These are phyloP conservation scores for Exophiala sp. DNA, from an alignment of 2,329 filamentous ascomycete species.

Conservation along the genomic window DNA sequence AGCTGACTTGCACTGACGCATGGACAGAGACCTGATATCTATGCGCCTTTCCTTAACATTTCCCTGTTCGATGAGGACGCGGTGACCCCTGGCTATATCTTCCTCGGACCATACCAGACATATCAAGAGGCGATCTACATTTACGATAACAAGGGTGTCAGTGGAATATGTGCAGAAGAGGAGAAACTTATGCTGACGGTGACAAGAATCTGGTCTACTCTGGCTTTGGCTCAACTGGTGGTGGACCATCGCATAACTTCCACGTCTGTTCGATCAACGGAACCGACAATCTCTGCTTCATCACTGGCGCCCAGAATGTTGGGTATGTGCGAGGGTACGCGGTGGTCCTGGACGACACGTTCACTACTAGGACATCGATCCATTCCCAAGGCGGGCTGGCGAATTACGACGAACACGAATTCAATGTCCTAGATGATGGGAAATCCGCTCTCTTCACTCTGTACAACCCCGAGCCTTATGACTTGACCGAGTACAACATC, in stretches of 20 bases:
- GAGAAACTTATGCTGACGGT: slow-evolving; percentile 2
- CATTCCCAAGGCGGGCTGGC: slow-evolving; percentile 17
- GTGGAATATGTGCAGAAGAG: slow-evolving; percentile 5
- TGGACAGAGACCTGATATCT: slow-evolving; percentile 38
- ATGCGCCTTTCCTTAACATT: slow-evolving; percentile 35
- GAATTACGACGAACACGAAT: slow-evolving; percentile 47
- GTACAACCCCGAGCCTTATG: slow-evolving; percentile 30
- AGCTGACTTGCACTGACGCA: not conserved
- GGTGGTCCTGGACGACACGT: slow-evolving; percentile 45
- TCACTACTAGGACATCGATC: slow-evolving; percentile 18
- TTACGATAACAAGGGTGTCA: slow-evolving; percentile 46
- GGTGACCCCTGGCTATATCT: slow-evolving; percentile 46
- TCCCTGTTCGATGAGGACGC: slow-evolving; percentile 31
- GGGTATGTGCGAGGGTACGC: slow-evolving; percentile 49
- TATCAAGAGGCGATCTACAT: slow-evolving; percentile 48
- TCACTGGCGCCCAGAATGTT: slow-evolving; percentile 47
- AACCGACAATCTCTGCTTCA: slow-evolving; percentile 47
- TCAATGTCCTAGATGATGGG: slow-evolving; percentile 42
- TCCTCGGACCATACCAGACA: slow-evolving; percentile 47
- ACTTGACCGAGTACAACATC: slow-evolving; percentile 13
- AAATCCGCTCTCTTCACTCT: slow-evolving; percentile 37
- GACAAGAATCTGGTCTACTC: slow-evolving; percentile 46
- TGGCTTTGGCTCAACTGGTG: slow-evolving; percentile 45
- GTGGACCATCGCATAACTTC: slow-evolving; percentile 45
- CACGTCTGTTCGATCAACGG: slow-evolving; percentile 47